Evolutionary conservation across 352 stramenopile genomes (phyloP).

Genomic region (Phytophthora megakarya): DNA sequence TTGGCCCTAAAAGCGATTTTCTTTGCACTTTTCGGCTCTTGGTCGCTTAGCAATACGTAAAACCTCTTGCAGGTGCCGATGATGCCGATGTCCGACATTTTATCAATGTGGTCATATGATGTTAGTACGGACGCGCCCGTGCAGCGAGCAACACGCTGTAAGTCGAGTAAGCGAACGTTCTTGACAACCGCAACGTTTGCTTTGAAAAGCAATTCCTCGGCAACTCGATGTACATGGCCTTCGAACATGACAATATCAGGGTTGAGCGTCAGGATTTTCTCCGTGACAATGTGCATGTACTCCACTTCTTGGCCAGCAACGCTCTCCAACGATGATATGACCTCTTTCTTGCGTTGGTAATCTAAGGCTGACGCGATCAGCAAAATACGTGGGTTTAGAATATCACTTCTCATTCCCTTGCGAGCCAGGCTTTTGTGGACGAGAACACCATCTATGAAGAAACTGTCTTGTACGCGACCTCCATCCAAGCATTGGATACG

Average conservation of each 20-base stretch:
- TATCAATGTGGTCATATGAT: constrained; percentile 89
- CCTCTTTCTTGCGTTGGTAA: constrained; percentile 86
- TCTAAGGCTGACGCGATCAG: constrained; percentile 83
- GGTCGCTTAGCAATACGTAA: constrained; percentile 82
- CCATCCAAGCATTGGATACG: constrained; percentile 82
- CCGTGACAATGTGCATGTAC: constrained; percentile 91
- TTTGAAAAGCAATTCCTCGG: constrained; percentile 81
- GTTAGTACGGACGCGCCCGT: constrained; percentile 80
- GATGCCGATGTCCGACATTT: constrained; percentile 77
- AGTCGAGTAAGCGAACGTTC: constrained; percentile 78
- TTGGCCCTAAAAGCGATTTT: constrained; percentile 51
- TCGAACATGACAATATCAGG: constrained; percentile 89
- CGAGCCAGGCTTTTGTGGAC: constrained; percentile 83
- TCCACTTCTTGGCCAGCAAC: constrained; percentile 86
- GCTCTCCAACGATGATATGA: constrained; percentile 81
- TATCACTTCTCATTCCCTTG: constrained; percentile 84
- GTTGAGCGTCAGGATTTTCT: constrained; percentile 86
- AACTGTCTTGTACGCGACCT: constrained; percentile 77
- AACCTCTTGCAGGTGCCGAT: constrained; percentile 85
- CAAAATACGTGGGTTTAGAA: constrained; percentile 81
- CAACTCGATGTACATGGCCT: constrained; percentile 83
- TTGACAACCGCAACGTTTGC: constrained; percentile 84
- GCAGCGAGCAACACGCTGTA: constrained; percentile 79
- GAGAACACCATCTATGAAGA: constrained; percentile 90
- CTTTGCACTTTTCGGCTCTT: constrained; percentile 74